These are phyloP conservation scores for Yamadazyma laniorum DNA, from an alignment of 805 yeast species.

Conservation along the genomic window DNA sequence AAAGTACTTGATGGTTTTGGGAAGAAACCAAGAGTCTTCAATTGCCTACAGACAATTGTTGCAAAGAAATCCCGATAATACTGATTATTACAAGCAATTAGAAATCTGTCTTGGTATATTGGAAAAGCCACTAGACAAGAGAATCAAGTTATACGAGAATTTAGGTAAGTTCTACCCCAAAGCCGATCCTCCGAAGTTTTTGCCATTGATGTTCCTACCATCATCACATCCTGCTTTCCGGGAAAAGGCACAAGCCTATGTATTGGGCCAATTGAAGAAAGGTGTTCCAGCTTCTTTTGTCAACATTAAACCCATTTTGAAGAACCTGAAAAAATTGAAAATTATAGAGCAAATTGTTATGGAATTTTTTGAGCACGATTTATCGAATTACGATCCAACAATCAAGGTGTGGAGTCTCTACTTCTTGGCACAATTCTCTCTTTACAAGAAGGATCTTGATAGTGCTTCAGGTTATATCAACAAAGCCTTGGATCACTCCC, in stretches of 20 bases:
- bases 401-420: conserved; percentile 67
- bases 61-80: conserved; percentile 83
- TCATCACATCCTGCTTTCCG: conserved; percentile 50
- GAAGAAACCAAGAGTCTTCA: conserved; percentile 62
- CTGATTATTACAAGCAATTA: conserved; percentile 59
- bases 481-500: conserved; percentile 66
- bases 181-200: conserved; percentile 73
- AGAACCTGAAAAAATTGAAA: conserved; percentile 36
- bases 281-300: conserved; percentile 92
- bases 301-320: conserved; percentile 78
- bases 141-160: conserved; percentile 62
- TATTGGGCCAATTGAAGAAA: conserved; percentile 60
- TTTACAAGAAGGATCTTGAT: conserved; percentile 51
- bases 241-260: conserved; percentile 49
- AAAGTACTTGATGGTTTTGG: conserved; percentile 56
- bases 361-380: conserved; percentile 40
- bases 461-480: conserved; percentile 60
- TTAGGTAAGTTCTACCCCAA: conserved; percentile 72
- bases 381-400: conserved; percentile 41
- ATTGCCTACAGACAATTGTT: conserved; percentile 64
- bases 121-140: conserved; percentile 41
- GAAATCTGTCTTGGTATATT: conserved; percentile 62
- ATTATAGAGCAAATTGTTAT: conserved; percentile 54
- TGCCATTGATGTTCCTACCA: conserved; percentile 72
- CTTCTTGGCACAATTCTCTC: conserved; percentile 75